Conservation (phyloP, 495 filamentous ascomycete genomes). For the Chaetomium fimeti region DNA sequence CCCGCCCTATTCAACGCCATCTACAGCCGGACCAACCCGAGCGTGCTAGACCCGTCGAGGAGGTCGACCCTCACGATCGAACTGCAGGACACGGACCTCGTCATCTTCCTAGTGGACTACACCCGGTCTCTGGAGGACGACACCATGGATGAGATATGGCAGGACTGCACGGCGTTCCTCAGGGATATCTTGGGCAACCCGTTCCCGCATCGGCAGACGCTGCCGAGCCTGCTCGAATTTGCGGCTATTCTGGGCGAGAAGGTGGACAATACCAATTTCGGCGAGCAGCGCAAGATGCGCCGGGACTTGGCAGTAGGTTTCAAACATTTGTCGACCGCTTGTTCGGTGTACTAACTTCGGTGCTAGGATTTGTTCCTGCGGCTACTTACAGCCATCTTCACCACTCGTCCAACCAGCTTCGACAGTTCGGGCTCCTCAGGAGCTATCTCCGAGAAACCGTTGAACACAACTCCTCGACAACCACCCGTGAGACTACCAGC, state of each 20-base stretch:
- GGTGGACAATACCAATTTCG: slow-evolving; percentile 95
- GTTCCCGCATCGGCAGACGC: slow-evolving; percentile 86
- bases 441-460: slow-evolving; percentile 34
- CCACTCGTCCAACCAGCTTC: slow-evolving; percentile 72
- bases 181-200: slow-evolving; percentile 90
- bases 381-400: slow-evolving; percentile 86
- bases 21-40: slow-evolving; percentile 86
- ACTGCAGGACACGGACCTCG: slow-evolving; percentile 75
- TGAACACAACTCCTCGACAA: slow-evolving; percentile 23
- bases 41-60: slow-evolving; percentile 70
- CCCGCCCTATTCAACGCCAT: slow-evolving; percentile 97
- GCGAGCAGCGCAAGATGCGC: slow-evolving; percentile 91
- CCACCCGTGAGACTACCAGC: slow-evolving; percentile 33
- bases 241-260: slow-evolving; percentile 87
- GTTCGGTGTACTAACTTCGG: slow-evolving; percentile 24
- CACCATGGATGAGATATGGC: slow-evolving; percentile 99
- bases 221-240: slow-evolving; percentile 85
- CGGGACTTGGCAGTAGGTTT: slow-evolving; percentile 78
- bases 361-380: slow-evolving; percentile 83
- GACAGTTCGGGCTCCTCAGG: slow-evolving; percentile 36
- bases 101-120: slow-evolving; percentile 86
- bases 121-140: slow-evolving; percentile 89
- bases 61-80: slow-evolving; percentile 86
- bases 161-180: slow-evolving; percentile 87
- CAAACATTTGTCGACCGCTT: slow-evolving; percentile 17